A percentile compares a stretch with the other conserved stretches of the same genome.
phyloP scores from a whole-genome alignment of 176 grass and related monocot genomes.

The Lolium perenne region DNA sequence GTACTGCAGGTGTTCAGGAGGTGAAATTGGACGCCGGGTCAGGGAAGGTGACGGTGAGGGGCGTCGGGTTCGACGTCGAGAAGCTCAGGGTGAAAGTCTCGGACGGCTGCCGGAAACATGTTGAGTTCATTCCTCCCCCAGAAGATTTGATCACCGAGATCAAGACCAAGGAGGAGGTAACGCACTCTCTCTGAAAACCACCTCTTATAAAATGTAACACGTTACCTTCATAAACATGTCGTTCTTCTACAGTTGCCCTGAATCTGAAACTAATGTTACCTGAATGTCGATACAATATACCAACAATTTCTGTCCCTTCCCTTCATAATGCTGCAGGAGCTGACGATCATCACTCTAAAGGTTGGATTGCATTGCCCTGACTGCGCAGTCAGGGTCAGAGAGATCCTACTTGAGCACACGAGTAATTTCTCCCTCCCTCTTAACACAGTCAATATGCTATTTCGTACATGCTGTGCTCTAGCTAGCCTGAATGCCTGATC shows the following conservation, averaged over 20 bases:
- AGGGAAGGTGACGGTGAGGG: slow-evolving; percentile 71
- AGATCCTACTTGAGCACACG: slow-evolving; percentile 72
- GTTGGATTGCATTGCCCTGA: slow-evolving; percentile 76
- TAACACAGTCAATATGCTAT: neutral
- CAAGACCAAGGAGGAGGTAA: slow-evolving; percentile 71
- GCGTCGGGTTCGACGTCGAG: slow-evolving; percentile 60
- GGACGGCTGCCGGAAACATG: slow-evolving; percentile 61
- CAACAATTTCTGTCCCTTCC: neutral
- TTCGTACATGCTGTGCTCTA: neutral
- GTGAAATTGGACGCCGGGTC: slow-evolving; percentile 63
- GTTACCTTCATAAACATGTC: too few relatives aligned
- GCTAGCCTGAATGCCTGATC: neutral
- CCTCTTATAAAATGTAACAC: neutral
- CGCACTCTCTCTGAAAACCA: neutral
- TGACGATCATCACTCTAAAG: slow-evolving; percentile 63
- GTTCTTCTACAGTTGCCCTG: neutral
- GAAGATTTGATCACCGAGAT: slow-evolving; percentile 46
- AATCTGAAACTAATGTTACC: neutral
- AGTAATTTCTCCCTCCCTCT: slow-evolving; percentile 42
- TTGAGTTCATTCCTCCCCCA: slow-evolving; percentile 60
- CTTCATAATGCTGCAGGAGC: slow-evolving; percentile 35
- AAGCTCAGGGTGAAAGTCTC: slow-evolving; percentile 68
- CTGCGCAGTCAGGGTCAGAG: slow-evolving; percentile 60
- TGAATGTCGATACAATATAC: neutral
- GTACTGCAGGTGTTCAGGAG: slow-evolving; percentile 67